Conservation (phyloP, 2,329 filamentous ascomycete genomes). For the Fusarium coicis region DNA sequence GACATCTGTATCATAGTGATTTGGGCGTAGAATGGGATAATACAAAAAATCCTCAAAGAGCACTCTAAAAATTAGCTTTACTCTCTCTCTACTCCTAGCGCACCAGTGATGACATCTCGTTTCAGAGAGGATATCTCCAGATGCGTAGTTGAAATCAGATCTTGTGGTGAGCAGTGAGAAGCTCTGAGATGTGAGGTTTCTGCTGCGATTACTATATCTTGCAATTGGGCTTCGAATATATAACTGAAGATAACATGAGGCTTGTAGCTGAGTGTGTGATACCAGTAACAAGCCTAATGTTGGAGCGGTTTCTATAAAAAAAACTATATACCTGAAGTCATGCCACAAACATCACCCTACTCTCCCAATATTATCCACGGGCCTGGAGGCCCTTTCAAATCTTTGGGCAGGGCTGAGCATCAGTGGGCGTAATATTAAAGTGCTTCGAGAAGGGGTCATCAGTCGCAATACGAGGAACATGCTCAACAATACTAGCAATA, state of each 20-base stretch:
- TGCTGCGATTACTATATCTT: background rate
- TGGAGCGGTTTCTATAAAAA: background rate
- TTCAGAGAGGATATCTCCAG: background rate
- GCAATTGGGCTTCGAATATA: background rate
- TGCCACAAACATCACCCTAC: background rate
- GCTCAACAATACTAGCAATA: conserved; percentile 64
- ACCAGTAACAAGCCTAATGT: background rate
- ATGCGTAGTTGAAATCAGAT: background rate
- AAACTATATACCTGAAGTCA: background rate
- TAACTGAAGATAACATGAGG: background rate
- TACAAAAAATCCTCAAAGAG: conserved; percentile 26
- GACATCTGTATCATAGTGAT: conserved; percentile 46
- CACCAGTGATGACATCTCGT: background rate
- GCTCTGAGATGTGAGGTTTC: background rate
- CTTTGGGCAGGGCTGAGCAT: conserved; percentile 31
- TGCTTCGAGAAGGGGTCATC: conserved; percentile 46
- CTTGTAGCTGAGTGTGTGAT: background rate
- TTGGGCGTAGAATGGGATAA: conserved; percentile 43
- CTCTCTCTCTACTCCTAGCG: conserved; percentile 8
- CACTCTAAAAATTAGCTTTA: conserved; percentile 18
- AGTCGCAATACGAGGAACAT: conserved; percentile 50
- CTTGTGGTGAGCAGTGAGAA: background rate
- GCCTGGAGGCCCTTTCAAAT: background rate
- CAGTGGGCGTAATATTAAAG: conserved; percentile 40
- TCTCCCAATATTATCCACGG: background rate